Evolutionary conservation across 805 yeast species (phyloP).

Genomic region (Wickerhamiella azyma): DNA sequence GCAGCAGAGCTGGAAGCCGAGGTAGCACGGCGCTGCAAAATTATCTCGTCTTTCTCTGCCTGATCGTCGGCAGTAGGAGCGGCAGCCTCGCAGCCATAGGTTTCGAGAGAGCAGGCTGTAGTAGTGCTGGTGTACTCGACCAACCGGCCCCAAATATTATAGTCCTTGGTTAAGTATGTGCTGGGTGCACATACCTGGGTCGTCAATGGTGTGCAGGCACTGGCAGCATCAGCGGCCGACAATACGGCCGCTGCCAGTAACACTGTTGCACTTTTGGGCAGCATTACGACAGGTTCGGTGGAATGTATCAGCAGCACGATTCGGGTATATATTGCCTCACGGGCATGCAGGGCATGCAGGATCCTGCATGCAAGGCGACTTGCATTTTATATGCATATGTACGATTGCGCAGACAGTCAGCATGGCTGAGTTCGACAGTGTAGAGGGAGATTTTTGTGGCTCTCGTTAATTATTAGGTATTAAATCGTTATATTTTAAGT

Average conservation of each 20-base stretch:
- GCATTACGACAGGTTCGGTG: background rate
- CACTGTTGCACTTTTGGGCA: background rate
- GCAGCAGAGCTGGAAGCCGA: too few relatives aligned
- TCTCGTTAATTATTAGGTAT: too few relatives aligned
- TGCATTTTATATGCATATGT: background rate
- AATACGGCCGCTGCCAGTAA: background rate
- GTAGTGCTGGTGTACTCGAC: background rate
- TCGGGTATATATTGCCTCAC: background rate
- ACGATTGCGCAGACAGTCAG: background rate
- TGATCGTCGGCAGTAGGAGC: background rate
- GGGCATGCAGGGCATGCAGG: background rate
- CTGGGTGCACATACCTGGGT: background rate
- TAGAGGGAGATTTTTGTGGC: background rate
- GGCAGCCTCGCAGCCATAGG: background rate
- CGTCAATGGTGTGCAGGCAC: background rate
- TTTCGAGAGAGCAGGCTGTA: background rate
- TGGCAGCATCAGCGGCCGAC: background rate
- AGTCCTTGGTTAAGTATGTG: background rate
- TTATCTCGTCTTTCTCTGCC: background rate
- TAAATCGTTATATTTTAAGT: too few relatives aligned
- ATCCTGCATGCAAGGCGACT: background rate
- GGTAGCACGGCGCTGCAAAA: background rate
- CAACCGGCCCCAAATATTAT: background rate
- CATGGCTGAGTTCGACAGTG: background rate
- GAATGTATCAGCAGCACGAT: background rate